Conservation (phyloP, 495 filamentous ascomycete genomes). For the Neurospora sp. region DNA sequence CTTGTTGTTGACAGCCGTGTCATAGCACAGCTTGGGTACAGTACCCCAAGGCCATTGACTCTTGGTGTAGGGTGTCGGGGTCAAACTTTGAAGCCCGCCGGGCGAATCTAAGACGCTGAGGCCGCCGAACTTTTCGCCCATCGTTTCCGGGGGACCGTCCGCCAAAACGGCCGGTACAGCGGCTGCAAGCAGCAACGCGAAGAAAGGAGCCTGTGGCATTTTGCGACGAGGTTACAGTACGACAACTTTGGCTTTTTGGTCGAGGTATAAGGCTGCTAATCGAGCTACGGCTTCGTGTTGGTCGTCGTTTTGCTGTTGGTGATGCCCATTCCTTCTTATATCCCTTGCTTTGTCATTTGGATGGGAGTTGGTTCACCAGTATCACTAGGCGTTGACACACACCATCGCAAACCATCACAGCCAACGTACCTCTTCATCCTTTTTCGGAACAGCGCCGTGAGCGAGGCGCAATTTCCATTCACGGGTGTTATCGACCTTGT, state of each 20-base stretch:
- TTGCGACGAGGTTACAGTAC: background rate
- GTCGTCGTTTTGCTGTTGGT: background rate
- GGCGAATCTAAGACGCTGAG: background rate
- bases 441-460: background rate
- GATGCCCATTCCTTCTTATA: background rate
- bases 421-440: background rate
- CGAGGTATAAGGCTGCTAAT: background rate
- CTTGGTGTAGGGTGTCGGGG: background rate
- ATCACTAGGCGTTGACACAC: background rate
- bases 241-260: background rate
- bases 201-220: background rate
- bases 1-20: background rate
- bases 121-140: background rate
- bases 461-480: background rate
- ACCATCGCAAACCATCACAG: background rate
- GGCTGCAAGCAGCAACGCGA: background rate
- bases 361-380: background rate
- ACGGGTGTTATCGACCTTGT: background rate
- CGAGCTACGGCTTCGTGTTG: background rate
- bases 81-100: background rate
- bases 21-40: background rate
- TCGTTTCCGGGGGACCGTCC: background rate
- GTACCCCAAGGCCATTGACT: background rate
- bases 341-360: background rate
- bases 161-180: background rate